Conservation (phyloP, 2,329 filamentous ascomycete species). For the Xylariaceae sp. region DNA sequence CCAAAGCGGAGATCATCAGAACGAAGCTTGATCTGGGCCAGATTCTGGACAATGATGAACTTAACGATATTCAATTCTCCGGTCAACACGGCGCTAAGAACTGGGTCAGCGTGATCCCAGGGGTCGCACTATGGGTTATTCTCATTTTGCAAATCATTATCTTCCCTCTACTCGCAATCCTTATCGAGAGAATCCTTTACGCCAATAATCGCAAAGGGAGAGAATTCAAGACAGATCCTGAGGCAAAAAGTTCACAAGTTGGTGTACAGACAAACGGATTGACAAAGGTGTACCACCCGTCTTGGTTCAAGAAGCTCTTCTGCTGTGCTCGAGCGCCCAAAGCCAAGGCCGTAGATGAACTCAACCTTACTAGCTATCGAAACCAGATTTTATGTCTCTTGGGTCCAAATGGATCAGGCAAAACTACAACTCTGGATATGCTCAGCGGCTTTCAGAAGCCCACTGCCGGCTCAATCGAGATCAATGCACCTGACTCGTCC, state of each 20-base stretch:
- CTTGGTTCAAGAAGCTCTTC: constrained; percentile 26
- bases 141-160: constrained; percentile 32
- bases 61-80: background rate
- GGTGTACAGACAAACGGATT: constrained; percentile 25
- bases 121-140: constrained; percentile 29
- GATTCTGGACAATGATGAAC: background rate
- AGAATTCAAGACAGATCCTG: constrained; percentile 16
- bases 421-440: constrained; percentile 66
- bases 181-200: constrained; percentile 32
- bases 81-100: constrained; percentile 10
- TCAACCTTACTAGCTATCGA: constrained; percentile 55
- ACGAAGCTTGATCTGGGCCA: constrained; percentile 16
- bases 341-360: constrained; percentile 53
- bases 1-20: constrained; percentile 21
- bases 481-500: constrained; percentile 42
- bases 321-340: constrained; percentile 28
- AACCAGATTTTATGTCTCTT: constrained; percentile 63
- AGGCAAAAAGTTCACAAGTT: constrained; percentile 19
- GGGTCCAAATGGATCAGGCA: constrained; percentile 67
- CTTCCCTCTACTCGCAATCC: constrained; percentile 30
- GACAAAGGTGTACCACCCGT: constrained; percentile 31
- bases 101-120: constrained; percentile 24
- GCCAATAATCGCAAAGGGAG: constrained; percentile 33
- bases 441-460: constrained; percentile 61
- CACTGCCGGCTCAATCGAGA: constrained; percentile 45